Evolutionary conservation across 2,329 filamentous ascomycete species (phyloP).

Genomic region (Alternaria brassicae): DNA sequence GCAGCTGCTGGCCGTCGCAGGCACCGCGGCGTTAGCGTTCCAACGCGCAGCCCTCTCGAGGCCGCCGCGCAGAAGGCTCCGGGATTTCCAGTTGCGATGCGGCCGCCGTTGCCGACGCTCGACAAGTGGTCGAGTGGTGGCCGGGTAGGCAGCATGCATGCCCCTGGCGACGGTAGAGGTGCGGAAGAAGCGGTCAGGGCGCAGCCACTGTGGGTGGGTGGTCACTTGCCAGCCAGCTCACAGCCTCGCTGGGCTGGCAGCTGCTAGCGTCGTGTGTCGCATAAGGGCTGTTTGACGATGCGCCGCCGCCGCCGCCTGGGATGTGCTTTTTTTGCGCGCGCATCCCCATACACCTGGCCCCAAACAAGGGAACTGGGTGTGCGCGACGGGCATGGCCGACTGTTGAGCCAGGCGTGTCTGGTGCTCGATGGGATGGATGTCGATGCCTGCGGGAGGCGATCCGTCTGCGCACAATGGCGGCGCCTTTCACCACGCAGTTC

Average conservation of each 20-base stretch:
- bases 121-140: not conserved
- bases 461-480: conserved; percentile 8
- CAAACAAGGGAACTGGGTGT: not conserved
- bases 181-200: conserved; percentile 37
- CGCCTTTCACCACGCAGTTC: conserved; percentile 11
- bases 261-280: conserved; percentile 32
- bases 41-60: conserved; percentile 7
- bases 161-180: conserved; percentile 32
- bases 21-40: conserved; percentile 18
- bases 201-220: conserved; percentile 20
- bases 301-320: conserved; percentile 24
- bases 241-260: conserved; percentile 33
- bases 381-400: not conserved
- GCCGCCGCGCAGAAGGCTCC: not conserved
- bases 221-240: conserved; percentile 32
- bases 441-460: conserved; percentile 4
- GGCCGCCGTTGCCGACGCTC: conserved; percentile 31
- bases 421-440: conserved; percentile 3
- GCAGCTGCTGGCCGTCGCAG: conserved; percentile 19
- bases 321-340: conserved; percentile 4
- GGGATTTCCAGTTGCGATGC: conserved; percentile 18
- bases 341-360: not conserved
- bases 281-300: conserved; percentile 38
- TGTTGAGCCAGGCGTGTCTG: not conserved
- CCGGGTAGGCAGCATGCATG: conserved; percentile 21